These are phyloP conservation scores for Bipolaris bicolor DNA, from an alignment of 2,329 filamentous ascomycete species.

Conservation along the genomic window DNA sequence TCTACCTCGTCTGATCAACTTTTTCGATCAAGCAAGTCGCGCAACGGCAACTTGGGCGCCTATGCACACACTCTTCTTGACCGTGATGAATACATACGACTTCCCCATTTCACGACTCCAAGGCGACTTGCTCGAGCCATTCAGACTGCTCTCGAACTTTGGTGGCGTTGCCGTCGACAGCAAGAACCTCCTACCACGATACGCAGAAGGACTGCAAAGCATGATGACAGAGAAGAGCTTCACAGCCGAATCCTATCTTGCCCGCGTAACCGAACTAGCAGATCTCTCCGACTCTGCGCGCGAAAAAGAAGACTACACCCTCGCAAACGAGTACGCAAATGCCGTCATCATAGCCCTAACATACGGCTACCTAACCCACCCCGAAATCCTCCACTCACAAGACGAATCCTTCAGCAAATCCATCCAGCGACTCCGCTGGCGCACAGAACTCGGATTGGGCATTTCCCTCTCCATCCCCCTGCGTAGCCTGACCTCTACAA, in stretches of 20 bases:
- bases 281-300: constrained; percentile 29
- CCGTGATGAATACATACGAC: constrained; percentile 32
- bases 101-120: constrained; percentile 35
- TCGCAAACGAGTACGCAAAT: constrained; percentile 33
- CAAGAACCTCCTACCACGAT: constrained; percentile 32
- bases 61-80: constrained; percentile 29
- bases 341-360: constrained; percentile 39
- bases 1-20: constrained; percentile 44
- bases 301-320: constrained; percentile 19
- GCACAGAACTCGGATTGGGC: constrained; percentile 34
- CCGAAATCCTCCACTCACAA: constrained; percentile 35
- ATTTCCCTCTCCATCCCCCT: constrained; percentile 28
- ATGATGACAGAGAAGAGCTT: constrained; percentile 27
- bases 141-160: constrained; percentile 35
- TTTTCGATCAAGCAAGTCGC: constrained; percentile 35
- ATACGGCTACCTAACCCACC: constrained; percentile 41
- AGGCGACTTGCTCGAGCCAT: constrained; percentile 43
- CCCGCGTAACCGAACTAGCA: constrained; percentile 22
- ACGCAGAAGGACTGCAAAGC: constrained; percentile 29
- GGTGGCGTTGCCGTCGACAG: constrained; percentile 26
- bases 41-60: constrained; percentile 32
- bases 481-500: constrained; percentile 5
- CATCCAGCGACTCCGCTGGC: constrained; percentile 41
- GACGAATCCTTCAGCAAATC: constrained; percentile 25
- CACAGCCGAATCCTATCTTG: constrained; percentile 26